phyloP scores from a whole-genome alignment of 495 filamentous ascomycete genomes.

The Barbatosphaeria neglecta region DNA sequence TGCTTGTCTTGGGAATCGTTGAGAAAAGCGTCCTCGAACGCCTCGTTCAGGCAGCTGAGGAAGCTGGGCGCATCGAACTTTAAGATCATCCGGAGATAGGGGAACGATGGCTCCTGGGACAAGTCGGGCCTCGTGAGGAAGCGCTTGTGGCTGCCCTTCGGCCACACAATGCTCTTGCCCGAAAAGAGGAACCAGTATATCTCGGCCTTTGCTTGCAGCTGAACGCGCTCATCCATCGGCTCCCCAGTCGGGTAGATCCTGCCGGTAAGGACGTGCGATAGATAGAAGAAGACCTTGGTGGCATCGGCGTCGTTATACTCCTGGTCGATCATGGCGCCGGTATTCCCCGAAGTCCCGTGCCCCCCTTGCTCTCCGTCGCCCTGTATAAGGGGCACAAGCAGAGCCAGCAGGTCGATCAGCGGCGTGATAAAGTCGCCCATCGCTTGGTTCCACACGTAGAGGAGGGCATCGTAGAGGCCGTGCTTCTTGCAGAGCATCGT shows the following conservation, averaged over 20 bases:
- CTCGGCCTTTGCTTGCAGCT: conserved; percentile 66
- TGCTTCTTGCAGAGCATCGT: conserved; percentile 84
- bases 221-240: conserved; percentile 52
- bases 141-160: conserved; percentile 39
- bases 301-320: conserved; percentile 51
- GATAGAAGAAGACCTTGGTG: conserved; percentile 87
- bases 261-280: conserved; percentile 86
- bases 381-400: conserved; percentile 50
- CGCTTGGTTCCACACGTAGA: conserved; percentile 94
- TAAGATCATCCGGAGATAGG: conserved; percentile 72
- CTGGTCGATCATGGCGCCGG: conserved; percentile 35
- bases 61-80: conserved; percentile 85
- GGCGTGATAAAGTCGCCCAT: conserved; percentile 83
- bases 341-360: conserved; percentile 24
- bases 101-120: conserved; percentile 54
- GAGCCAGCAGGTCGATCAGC: conserved; percentile 67
- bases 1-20: conserved; percentile 58
- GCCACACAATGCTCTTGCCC: conserved; percentile 57
- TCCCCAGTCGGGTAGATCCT: conserved; percentile 83
- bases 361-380: no score
- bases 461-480: conserved; percentile 84
- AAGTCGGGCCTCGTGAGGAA: conserved; percentile 41
- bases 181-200: conserved; percentile 91
- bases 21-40: conserved; percentile 89
- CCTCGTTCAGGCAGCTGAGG: conserved; percentile 91